Base-by-base conservation (phyloP, 768 basidiomycete genomes). In the Cubamyces lactineus region DNA sequence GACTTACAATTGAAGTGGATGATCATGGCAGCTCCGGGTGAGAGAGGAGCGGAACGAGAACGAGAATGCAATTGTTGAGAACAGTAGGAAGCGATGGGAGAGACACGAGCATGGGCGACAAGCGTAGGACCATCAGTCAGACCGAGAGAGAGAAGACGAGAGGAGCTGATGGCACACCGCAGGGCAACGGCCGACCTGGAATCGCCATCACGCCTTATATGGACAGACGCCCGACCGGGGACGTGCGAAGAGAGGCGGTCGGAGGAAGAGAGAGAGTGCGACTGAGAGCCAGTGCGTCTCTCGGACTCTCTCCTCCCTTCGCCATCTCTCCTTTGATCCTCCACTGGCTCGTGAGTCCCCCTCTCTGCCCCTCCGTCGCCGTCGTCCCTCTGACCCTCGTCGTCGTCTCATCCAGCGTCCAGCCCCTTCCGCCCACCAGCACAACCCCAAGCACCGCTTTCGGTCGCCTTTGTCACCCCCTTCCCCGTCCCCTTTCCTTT, bases 241-340 rank as follows among this genome's bases (percentile, higher is more conserved):
- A 38, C 41, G 53, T 43, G 53, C 53, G 53, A 45, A 24, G 19
- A 46, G 45, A 46, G 23, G 19, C 45, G 23, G 19, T 23, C 19
- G 19, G 45, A 46, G 19, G 53, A 23, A 43, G 47, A 24, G 57
- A 28, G 19, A 13, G 46, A 21, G 5, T 13, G n/a, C 3, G 46
- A 21, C 46, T 24, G 46, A 12, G 3, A 26, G 16, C 40, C 15
- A 41, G 30, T 55, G 38, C 40, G 23, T 24, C 34, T 41, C n/a
- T n/a, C n/a, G n/a, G n/a, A n/a, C n/a, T n/a, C n/a, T n/a, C 34
- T 19, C 34, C 34, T 26, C 34, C 51, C 53, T 42, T 51, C 55
- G 61, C 61, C 61, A 63, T 59, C 62, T 64, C 53, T 62, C 57
- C 57, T 59, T 55, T 59, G 62, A 64, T 64, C 57, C 53, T 55